These are phyloP conservation scores for Ceratobasidium sp. DNA, from an alignment of 1,284 basidiomycete species.

Conservation along the genomic window DNA sequence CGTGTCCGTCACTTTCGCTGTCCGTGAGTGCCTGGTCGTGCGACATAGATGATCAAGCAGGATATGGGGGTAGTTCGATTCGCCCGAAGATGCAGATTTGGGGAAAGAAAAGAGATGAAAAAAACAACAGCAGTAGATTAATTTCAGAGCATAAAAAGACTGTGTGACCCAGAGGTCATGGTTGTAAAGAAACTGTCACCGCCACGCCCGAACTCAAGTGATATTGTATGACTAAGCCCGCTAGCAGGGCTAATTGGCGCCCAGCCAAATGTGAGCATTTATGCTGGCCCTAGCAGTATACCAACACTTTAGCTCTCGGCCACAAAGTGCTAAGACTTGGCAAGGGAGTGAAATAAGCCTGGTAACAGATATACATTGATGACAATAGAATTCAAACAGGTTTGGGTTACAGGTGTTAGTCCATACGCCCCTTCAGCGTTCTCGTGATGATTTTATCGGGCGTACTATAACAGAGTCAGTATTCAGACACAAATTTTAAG, in stretches of 20 bases:
- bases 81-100: background rate
- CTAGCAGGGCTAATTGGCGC: background rate
- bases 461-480: constrained; percentile 63
- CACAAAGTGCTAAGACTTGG: background rate
- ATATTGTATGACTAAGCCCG: constrained; percentile 1
- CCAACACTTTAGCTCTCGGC: background rate
- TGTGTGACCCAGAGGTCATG: no score
- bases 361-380: background rate
- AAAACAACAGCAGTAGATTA: background rate
- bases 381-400: constrained; percentile 1
- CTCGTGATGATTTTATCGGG: constrained; percentile 87
- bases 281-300: background rate
- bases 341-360: background rate
- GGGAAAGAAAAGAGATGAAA: background rate
- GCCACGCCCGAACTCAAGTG: background rate
- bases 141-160: constrained; percentile 7
- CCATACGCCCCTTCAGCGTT: constrained; percentile 90
- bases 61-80: background rate
- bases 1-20: constrained; percentile 19
- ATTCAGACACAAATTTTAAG: background rate
- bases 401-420: constrained; percentile 61
- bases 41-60: constrained; percentile 25
- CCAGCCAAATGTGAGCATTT: background rate
- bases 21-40: constrained; percentile 21
- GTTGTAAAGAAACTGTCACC: background rate